Base-by-base conservation (phyloP, 805 yeast species). In the Citeromyces nyonsensis region DNA sequence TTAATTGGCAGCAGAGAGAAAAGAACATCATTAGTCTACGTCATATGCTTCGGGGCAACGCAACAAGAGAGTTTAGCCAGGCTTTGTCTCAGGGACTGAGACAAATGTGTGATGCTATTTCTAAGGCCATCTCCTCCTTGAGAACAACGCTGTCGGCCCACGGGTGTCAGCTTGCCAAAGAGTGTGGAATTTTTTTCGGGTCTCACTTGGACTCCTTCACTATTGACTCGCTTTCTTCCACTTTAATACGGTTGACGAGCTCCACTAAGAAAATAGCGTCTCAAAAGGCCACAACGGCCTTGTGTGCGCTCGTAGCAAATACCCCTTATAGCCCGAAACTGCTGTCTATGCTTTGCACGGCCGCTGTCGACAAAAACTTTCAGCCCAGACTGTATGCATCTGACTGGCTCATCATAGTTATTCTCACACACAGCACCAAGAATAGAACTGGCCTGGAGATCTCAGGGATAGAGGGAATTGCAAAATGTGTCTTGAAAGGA, bases 1-100 rank as follows among this genome's bases (percentile, higher is more conserved):
- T 65, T 36, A 91, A 91, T 48, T 91, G 98, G 98, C 53, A 59
- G 14, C 42, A 44, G 0, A 63, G 98, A 45, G 95, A 86, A 43
- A 63, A 66, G 33, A 57, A 58, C 32, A 65, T 84, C 3, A 44
- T 66, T 1, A 63, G 61, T 31, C 44, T 84, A 24, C 62, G 95
- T 35, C 58, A 66, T 2, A 52, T 78, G 4, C 39, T 82, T 3
- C 52, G 84, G 29, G 84, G 86, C 3, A 69, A 73, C 43, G 55
- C 66, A 1, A 47, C 4, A 45, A 56, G 1, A 30, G 57, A 59
- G 1, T 55, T 48, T 37, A 53, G 62, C 4, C 54, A 53, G 0
- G 45, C 34, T 10, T 37, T 63, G 1, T 33, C 45, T 0, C 30
- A 49, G 36, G 40, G 57, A 25, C 46, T 65, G 10, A 57, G 59